These are phyloP conservation scores for Alternaria infectoria DNA, from an alignment of 2,329 filamentous ascomycete genomes.

Conservation along the genomic window DNA sequence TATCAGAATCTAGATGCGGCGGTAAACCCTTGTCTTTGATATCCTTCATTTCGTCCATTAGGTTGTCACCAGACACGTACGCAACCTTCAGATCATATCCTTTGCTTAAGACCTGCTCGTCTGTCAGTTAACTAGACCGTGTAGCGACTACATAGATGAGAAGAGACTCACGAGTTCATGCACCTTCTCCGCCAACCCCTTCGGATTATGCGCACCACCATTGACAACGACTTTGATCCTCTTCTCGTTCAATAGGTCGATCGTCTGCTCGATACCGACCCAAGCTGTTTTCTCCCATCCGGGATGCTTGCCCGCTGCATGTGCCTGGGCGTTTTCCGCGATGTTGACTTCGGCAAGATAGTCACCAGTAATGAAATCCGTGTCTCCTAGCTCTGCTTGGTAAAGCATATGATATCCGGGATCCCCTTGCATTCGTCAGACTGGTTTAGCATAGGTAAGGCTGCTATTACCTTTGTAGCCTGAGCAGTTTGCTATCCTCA, in stretches of 20 bases:
- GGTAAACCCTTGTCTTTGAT: constrained; percentile 43
- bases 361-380: constrained; percentile 52
- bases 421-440: constrained; percentile 32
- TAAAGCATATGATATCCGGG: constrained; percentile 47
- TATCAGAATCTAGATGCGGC: constrained; percentile 53
- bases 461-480: constrained; percentile 37
- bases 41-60: constrained; percentile 45
- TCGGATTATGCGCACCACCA: constrained; percentile 63
- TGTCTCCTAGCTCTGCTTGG: constrained; percentile 44
- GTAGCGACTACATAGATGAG: not conserved
- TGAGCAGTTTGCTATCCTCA: constrained; percentile 49
- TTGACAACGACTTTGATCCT: constrained; percentile 63
- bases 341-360: constrained; percentile 55
- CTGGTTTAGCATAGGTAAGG: not conserved
- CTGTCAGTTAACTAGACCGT: not conserved
- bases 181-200: constrained; percentile 57
- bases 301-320: constrained; percentile 49
- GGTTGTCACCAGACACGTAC: constrained; percentile 55
- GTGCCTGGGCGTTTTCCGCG: constrained; percentile 54
- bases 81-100: constrained; percentile 51
- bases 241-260: constrained; percentile 56
- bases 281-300: constrained; percentile 57
- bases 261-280: constrained; percentile 55
- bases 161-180: constrained; percentile 43
- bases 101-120: constrained; percentile 42